Evolutionary conservation across 495 filamentous ascomycete species (phyloP), one percentile per base, ranked within the genome.

Genomic region (Choiromyces venosus): DNA sequence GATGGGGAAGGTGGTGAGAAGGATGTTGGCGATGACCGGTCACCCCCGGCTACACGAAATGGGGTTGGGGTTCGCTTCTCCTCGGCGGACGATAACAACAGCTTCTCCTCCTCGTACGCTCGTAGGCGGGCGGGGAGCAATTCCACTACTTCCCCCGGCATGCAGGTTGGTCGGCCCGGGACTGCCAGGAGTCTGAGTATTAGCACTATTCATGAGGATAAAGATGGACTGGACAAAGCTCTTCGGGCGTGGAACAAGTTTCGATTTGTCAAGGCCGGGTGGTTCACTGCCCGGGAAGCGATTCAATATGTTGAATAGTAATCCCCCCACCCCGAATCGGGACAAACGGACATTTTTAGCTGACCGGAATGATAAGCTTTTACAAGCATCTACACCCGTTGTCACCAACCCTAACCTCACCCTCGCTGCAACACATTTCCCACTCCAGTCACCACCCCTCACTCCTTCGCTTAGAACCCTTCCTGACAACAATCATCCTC

Each of bases 291-390:
- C 2, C 88, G 90, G 76, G 95, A 99, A 82, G 94, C 91, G 1
- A 92, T 98, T 81, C 89, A 88, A 37, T 99, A 97, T 80, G 91
- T 99, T 76, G 89, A 91, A 80, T 98, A 97, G 90, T 95, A 86
- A 78, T 87, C 78, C 36, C 19, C 29, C 29, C 44, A 64, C 42
- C 19, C 21, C 67, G 36, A 35, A 37, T 52, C 25, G 76, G 73
- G 65, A 75, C 69, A 29, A 37, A 21, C n/a, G 35, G 19, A 44
- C 67, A 61, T 40, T 9, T 39, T 75, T 77, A 64, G 77, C 67
- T 19, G 66, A 14, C 33, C 67, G 42, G 40, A 33, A 29, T 33
- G 52, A 61, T 61, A 33, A 93, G 92, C 81, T 99, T 97, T 83
- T 97, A 97, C 82, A 87, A 90, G 70, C 91, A 93, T 76, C 87